A percentile compares a stretch with the other conserved stretches of the same genome.
phyloP scores from a whole-genome alignment of 805 yeast species.

The Diddensiella caesifluorescens region DNA sequence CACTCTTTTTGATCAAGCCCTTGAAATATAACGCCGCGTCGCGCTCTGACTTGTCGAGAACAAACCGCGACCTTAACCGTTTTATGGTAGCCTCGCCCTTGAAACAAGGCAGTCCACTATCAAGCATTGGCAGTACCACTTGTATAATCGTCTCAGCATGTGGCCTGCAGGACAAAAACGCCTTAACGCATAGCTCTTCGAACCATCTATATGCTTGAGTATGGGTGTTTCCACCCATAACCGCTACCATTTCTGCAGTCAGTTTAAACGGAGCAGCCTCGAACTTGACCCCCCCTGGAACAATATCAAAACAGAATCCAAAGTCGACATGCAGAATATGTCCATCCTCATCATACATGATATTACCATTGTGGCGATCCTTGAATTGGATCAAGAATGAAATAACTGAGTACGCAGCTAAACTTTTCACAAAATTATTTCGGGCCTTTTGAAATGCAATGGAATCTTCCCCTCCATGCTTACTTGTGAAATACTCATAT shows the following conservation, averaged over 20 bases:
- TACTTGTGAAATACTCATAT: slow-evolving; percentile 84
- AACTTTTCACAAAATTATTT: slow-evolving; percentile 84
- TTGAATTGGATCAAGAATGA: slow-evolving; percentile 88
- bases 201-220: slow-evolving; percentile 91
- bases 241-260: slow-evolving; percentile 93
- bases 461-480: slow-evolving; percentile 91
- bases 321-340: slow-evolving; percentile 94
- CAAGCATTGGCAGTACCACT: slow-evolving; percentile 88
- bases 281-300: slow-evolving; percentile 97
- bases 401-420: slow-evolving; percentile 88
- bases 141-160: slow-evolving; percentile 79
- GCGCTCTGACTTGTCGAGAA: slow-evolving; percentile 68
- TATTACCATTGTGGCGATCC: slow-evolving; percentile 96
- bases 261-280: slow-evolving; percentile 98
- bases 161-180: slow-evolving; percentile 82
- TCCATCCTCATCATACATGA: slow-evolving; percentile 94
- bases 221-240: slow-evolving; percentile 82
- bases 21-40: slow-evolving; percentile 81
- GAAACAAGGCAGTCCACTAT: slow-evolving; percentile 93
- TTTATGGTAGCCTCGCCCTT: slow-evolving; percentile 75
- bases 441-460: slow-evolving; percentile 88
- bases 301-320: slow-evolving; percentile 98
- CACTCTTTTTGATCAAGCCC: slow-evolving; percentile 68
- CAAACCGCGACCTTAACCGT: slow-evolving; percentile 73
- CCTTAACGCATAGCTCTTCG: slow-evolving; percentile 91